Percentiles rank a stretch among this genome's conserved stretches.
Evolutionary conservation across 306 rosid species (phyloP).

Genomic region (Amphicarpaea edgeworthii): DNA sequence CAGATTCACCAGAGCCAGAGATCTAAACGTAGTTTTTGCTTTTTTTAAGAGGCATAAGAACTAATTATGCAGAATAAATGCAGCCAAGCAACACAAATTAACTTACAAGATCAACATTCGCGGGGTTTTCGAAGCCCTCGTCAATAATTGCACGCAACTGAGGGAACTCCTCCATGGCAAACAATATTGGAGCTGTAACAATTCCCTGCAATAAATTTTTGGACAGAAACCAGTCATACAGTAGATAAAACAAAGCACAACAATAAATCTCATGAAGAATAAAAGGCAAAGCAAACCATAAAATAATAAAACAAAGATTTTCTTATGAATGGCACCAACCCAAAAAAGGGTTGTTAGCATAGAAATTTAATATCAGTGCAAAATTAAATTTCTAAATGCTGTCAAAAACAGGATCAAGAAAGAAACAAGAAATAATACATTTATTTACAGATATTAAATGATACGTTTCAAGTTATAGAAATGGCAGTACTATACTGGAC

Average conservation of each 20-base stretch:
- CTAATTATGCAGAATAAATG: slow-evolving; percentile 32
- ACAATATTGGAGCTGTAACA: slow-evolving; percentile 89
- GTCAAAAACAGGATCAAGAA: slow-evolving; percentile 20
- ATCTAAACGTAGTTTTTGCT: not conserved
- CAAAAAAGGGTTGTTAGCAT: not conserved
- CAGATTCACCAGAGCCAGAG: not conserved
- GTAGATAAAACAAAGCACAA: slow-evolving; percentile 1
- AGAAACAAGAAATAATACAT: slow-evolving; percentile 1
- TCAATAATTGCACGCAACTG: slow-evolving; percentile 75
- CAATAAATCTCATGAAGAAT: slow-evolving; percentile 10
- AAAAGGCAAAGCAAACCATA: slow-evolving; percentile 21
- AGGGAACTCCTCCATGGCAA: slow-evolving; percentile 97
- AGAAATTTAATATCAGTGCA: slow-evolving; percentile 14
- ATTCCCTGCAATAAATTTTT: slow-evolving; percentile 73
- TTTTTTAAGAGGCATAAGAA: slow-evolving; percentile 14
- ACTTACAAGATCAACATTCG: slow-evolving; percentile 80
- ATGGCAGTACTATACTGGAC: not conserved
- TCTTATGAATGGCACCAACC: not conserved
- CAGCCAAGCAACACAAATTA: slow-evolving; percentile 31
- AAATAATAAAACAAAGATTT: not conserved
- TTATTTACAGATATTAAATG: not conserved
- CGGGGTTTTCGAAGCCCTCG: slow-evolving; percentile 80
- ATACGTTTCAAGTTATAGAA: slow-evolving; percentile 20
- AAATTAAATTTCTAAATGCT: slow-evolving; percentile 11
- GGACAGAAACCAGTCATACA: slow-evolving; percentile 18